Evolutionary conservation across 2,329 filamentous ascomycete species (phyloP), one percentile per base, ranked within the genome.

Genomic region (Emmonsiellopsis sp.): DNA sequence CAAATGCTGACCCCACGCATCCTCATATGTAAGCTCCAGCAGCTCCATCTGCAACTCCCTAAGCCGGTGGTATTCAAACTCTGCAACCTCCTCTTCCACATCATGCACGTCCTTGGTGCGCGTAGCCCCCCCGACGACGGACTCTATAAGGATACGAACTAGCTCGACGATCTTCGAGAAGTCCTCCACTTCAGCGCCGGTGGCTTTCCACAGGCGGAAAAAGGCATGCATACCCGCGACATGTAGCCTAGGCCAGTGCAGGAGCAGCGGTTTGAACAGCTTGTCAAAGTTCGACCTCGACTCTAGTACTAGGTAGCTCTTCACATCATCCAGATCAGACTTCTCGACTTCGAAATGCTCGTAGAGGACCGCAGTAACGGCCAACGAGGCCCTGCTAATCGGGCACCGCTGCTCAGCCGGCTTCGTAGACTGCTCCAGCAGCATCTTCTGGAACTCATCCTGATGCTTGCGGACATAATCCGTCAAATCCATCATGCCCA

Each of bases 401-500:
- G 93, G 93, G 67, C 91, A 96, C 39, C 92, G 82, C 65, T 89
- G 82, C 50, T 82, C 75, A 21, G 81, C 62, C 1, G 87, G 81
- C 63, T 83, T 83, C 6, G 85, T 83, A 3, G 88, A 86, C 70
- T 98, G 93, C 70, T 98, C 93, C 37, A 96, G 75, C 13, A 98
- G 73, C 61, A 95, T 77, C 71, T 95, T 96, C 67, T 95, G 91
- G 61, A 95, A 97, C 9, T 83, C 83, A 65, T 96, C 91, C 67
- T 95, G 89, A 65, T 95, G 85, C 66, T 90, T 95, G 63, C 87
- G 82, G 48, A 95, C 89, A 67, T 89, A 98, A 68, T 97, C 91
- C 2, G 90, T 88, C 63, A 98, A 71, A 68, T 98, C 93, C 91
- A 98, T 97, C 82, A 98, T 88, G 32, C 93, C 93, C 52, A 98